phyloP scores from a whole-genome alignment of 148 eudicot species.

The Camellia granthamiana region DNA sequence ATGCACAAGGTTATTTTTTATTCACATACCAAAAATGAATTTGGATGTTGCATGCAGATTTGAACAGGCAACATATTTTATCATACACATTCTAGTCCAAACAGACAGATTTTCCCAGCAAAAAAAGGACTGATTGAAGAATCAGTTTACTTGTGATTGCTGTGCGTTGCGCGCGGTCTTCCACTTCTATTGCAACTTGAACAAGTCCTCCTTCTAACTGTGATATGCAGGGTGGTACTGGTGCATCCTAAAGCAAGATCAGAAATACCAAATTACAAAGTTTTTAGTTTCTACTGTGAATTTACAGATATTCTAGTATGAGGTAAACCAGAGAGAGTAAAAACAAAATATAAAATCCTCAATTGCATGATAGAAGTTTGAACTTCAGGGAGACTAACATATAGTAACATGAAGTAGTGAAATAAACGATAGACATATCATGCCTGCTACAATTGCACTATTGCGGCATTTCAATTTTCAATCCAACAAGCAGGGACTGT shows the following conservation, averaged over 20 bases:
- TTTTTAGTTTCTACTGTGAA: constrained; percentile 7
- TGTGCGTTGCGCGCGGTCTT: constrained; percentile 95
- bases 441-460: background rate
- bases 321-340: background rate
- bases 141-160: constrained; percentile 72
- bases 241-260: constrained; percentile 72
- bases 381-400: background rate
- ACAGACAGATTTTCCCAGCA: background rate
- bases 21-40: background rate
- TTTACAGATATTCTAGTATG: background rate
- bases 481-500: background rate
- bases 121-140: background rate
- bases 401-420: background rate
- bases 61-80: background rate
- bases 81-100: background rate
- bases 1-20: background rate
- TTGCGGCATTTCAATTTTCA: too few species aligned
- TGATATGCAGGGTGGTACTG: constrained; percentile 98
- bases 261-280: constrained; percentile 12
- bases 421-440: background rate
- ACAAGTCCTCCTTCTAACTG: constrained; percentile 97
- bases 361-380: background rate
- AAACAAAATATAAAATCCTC: background rate
- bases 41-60: background rate
- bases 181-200: constrained; percentile 98